Conservation (phyloP, 768 basidiomycete species). For the Xerocomellus intermedius region DNA sequence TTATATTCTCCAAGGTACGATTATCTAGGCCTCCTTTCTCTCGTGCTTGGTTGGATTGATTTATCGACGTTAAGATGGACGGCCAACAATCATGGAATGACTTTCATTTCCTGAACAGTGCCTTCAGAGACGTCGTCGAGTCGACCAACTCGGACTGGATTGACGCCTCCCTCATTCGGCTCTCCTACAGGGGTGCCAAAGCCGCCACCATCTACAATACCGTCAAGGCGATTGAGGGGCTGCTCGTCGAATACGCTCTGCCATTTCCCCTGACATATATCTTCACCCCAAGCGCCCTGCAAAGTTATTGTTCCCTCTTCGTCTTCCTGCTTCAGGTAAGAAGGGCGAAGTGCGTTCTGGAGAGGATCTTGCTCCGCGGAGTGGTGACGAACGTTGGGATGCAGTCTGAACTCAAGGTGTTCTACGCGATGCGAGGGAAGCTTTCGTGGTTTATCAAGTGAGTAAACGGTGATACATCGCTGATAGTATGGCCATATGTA, state of each 20-base stretch:
- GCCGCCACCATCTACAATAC: slow-evolving; percentile 48
- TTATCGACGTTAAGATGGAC: slow-evolving; percentile 57
- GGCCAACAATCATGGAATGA: slow-evolving; percentile 69
- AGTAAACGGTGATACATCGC: slow-evolving; percentile 28
- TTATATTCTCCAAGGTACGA: slow-evolving; percentile 68
- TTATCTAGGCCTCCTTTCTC: not conserved
- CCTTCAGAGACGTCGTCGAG: slow-evolving; percentile 66
- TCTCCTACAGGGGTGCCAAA: slow-evolving; percentile 60
- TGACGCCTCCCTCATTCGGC: slow-evolving; percentile 64
- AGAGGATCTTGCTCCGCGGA: slow-evolving; percentile 66
- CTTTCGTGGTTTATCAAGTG: slow-evolving; percentile 86
- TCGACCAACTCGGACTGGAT: slow-evolving; percentile 55
- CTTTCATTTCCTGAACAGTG: slow-evolving; percentile 80
- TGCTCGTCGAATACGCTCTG: slow-evolving; percentile 74
- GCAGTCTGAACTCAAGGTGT: slow-evolving; percentile 56
- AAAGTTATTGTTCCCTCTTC: slow-evolving; percentile 66
- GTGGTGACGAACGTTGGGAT: slow-evolving; percentile 35
- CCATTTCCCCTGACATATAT: slow-evolving; percentile 83
- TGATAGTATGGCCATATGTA: not conserved
- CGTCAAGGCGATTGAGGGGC: slow-evolving; percentile 62
- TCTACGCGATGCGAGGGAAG: slow-evolving; percentile 74
- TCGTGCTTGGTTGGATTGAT: not conserved
- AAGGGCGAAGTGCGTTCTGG: slow-evolving; percentile 68
- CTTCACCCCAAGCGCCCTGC: slow-evolving; percentile 55
- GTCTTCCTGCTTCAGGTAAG: slow-evolving; percentile 71